Percentiles rank a stretch among this genome's conserved stretches.
These are phyloP conservation scores for Hemileccinum rubropunctum DNA, from an alignment of 768 basidiomycete genomes.

Conservation along the genomic window DNA sequence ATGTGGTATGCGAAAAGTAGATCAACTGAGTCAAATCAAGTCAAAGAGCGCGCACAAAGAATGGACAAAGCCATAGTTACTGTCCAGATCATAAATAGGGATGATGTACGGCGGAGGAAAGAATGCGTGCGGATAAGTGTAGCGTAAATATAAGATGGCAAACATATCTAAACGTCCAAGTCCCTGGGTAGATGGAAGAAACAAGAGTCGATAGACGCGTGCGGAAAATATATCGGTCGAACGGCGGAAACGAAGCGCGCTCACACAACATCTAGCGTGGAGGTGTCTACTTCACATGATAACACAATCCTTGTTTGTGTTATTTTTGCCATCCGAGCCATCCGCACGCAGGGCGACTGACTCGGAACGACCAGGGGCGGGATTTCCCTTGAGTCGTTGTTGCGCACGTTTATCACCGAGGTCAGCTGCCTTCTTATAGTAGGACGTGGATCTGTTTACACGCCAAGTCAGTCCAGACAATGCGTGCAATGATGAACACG, in stretches of 20 bases:
- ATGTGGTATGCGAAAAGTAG: conserved; percentile 16
- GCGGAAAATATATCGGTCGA: not conserved
- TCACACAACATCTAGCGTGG: conserved; percentile 4
- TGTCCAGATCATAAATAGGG: conserved; percentile 3
- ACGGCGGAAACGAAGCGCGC: conserved; percentile 14
- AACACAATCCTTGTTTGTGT: conserved; percentile 75
- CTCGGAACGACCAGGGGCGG: conserved; percentile 57
- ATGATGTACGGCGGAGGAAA: not conserved
- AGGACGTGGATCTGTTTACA: conserved; percentile 57
- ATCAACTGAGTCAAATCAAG: conserved; percentile 2
- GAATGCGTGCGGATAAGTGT: conserved; percentile 7
- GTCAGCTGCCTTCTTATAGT: conserved; percentile 90
- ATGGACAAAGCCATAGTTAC: conserved; percentile 10
- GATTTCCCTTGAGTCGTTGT: conserved; percentile 71
- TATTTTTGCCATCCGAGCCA: conserved; percentile 46
- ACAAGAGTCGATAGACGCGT: conserved; percentile 4
- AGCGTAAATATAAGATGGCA: conserved; percentile 6
- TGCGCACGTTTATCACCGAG: conserved; percentile 91
- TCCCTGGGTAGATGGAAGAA: conserved; percentile 19
- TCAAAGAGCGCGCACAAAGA: not conserved
- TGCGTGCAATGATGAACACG: conserved; percentile 29
- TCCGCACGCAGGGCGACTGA: conserved; percentile 57
- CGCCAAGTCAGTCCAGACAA: conserved; percentile 2
- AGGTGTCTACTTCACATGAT: conserved; percentile 61
- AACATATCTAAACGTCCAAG: conserved; percentile 9